Evolutionary conservation across 179 eudicot genomes (phyloP), one percentile per base, ranked within the genome.

Genomic region (Heliamphora pulchella): DNA sequence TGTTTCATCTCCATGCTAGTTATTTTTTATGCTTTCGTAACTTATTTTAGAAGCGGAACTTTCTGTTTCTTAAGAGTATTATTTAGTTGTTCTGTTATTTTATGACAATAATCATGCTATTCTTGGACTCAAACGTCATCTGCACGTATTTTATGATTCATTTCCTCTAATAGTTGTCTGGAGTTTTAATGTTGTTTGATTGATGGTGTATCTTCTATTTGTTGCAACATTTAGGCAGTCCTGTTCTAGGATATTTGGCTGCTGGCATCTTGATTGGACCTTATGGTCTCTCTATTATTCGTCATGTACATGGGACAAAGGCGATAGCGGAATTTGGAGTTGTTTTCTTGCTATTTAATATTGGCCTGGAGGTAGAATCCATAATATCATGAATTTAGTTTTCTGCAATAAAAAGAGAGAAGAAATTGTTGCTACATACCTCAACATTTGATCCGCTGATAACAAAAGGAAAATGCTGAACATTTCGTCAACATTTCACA

Each of bases 211-310:
- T 62, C 8, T 53, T 76, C 13, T 65, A 39, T 80, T 43, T 39
- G 46, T n/a, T 84, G 67, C 78, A 66, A 84, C 85, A 55, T 86
- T 78, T 88, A 95, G 98, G 98, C 72, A 95, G 98, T 86, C 98
- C 98, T 82, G 98, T 95, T 75, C 98, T 95, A 77, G 98, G 98
- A 70, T 95, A 95, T 83, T 85, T 95, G 88, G 89, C 98, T 75
- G 98, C 98, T 81, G 98, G 98, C 72, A 93, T 95, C 78, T 91
- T 95, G 86, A 95, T 95, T 87, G 98, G 98, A 80, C 98, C 98
- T 74, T 95, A 95, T 83, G 98, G 98, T 75, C 90, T 95, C 84
- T 95, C 98, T 77, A 93, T 95, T 81, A 95, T 95, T 83, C 98
- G 91, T 79, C 83, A 95, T 88, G 98, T 95, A 76, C 98, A 95